A percentile compares a stretch with the other conserved stretches of the same genome.
phyloP scores from a whole-genome alignment of 75 land plant genomes.

The Pinus albicaulis region DNA sequence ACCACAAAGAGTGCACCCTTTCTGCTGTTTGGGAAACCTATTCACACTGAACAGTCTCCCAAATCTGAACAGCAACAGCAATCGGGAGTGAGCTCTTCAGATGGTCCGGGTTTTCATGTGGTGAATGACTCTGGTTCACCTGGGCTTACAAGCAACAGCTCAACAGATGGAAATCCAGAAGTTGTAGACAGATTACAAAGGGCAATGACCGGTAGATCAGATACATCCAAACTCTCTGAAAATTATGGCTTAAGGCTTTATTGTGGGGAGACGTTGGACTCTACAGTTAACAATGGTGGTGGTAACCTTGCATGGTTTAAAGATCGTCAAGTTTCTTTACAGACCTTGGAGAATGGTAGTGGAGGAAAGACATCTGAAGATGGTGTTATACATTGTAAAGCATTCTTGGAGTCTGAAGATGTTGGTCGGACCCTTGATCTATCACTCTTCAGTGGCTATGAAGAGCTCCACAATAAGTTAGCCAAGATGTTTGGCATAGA shows the following conservation, averaged over 20 bases:
- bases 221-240: constrained; percentile 7
- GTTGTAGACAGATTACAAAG: constrained; percentile 8
- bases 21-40: constrained; percentile 51
- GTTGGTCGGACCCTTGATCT: constrained; percentile 59
- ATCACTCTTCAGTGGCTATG: constrained; percentile 32
- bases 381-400: constrained; percentile 35
- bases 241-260: constrained; percentile 7
- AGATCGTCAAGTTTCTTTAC: constrained; percentile 18
- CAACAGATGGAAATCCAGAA: constrained; percentile 16
- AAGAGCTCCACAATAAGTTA: constrained; percentile 43
- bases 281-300: constrained; percentile 11
- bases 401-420: constrained; percentile 50
- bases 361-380: constrained; percentile 21
- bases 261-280: neutral
- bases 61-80: constrained; percentile 30
- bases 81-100: constrained; percentile 44
- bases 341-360: neutral
- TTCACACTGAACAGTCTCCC: constrained; percentile 24
- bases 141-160: constrained; percentile 13
- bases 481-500: constrained; percentile 42
- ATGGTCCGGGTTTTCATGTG: constrained; percentile 19
- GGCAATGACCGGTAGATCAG: constrained; percentile 5
- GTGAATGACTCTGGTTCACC: constrained; percentile 15
- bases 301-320: constrained; percentile 32
- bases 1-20: constrained; percentile 28